Percentiles rank a stretch among this genome's conserved stretches.
Evolutionary conservation across 805 yeast genomes (phyloP).

Genomic region (Candida arabinofermentans): DNA sequence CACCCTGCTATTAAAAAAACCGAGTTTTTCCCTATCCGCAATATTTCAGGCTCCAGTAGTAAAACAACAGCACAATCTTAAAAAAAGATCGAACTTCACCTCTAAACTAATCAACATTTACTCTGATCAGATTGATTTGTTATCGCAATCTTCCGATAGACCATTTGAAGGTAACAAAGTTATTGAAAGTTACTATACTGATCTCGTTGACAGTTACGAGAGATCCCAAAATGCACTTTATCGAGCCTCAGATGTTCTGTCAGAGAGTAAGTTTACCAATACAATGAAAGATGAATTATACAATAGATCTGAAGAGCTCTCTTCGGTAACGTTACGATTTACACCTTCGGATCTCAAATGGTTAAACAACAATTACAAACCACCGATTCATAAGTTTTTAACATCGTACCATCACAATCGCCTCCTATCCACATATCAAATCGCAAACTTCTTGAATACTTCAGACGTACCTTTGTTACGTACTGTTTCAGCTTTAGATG

Average conservation of each 20-base stretch:
- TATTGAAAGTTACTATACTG: constrained; percentile 10
- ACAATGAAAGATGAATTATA: constrained; percentile 17
- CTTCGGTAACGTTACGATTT: constrained; percentile 11
- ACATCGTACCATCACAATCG: constrained; percentile 22
- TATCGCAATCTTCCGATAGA: neutral
- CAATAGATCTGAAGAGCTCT: constrained; percentile 16
- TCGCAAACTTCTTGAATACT: constrained; percentile 20
- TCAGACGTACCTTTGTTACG: constrained; percentile 11
- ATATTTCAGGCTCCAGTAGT: constrained; percentile 1
- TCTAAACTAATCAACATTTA: constrained; percentile 4
- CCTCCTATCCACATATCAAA: constrained; percentile 22
- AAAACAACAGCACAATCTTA: constrained; percentile 1
- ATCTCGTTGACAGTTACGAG: constrained; percentile 9
- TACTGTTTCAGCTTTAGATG: constrained; percentile 7
- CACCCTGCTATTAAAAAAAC: constrained; percentile 2
- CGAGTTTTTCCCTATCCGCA: constrained; percentile 5
- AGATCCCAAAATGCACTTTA: constrained; percentile 4
- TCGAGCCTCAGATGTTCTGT: neutral
- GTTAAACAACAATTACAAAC: constrained; percentile 18
- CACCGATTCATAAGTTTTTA: constrained; percentile 20
- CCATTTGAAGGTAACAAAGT: constrained; percentile 7
- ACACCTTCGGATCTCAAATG: constrained; percentile 14
- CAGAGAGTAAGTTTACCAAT: constrained; percentile 11
- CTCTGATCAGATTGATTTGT: constrained; percentile 4
- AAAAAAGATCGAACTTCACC: constrained; percentile 1